Evolutionary conservation across 371 early-diverging fungal species (phyloP).

Genomic region (Mucor plumbeus): DNA sequence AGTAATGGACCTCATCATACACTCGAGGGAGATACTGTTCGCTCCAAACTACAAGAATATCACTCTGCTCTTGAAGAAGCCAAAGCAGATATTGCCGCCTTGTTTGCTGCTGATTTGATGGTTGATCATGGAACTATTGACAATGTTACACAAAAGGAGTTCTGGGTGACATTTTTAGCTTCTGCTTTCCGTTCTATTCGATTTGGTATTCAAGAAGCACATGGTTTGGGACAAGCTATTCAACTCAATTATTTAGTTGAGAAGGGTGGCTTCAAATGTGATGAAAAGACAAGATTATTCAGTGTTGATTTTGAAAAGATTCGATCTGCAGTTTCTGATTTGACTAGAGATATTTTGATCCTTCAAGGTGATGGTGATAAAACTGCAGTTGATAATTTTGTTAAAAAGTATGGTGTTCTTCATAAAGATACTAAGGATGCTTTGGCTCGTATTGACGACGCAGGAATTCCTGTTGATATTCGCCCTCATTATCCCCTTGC

Average conservation of each 20-base stretch:
- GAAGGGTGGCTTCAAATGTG: slow-evolving; percentile 68
- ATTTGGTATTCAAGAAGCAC: slow-evolving; percentile 82
- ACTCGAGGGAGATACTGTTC: slow-evolving; percentile 66
- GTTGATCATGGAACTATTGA: slow-evolving; percentile 67
- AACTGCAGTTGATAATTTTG: slow-evolving; percentile 64
- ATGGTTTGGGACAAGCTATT: slow-evolving; percentile 73
- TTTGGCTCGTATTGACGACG: slow-evolving; percentile 59
- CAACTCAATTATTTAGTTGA: slow-evolving; percentile 79
- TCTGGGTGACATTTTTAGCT: slow-evolving; percentile 81
- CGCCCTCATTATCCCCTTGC: slow-evolving; percentile 53
- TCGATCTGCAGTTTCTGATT: slow-evolving; percentile 63
- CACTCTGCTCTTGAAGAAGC: slow-evolving; percentile 84
- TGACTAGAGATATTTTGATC: slow-evolving; percentile 74
- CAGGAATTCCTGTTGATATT: slow-evolving; percentile 58
- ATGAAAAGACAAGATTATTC: slow-evolving; percentile 52
- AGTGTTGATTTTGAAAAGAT: slow-evolving; percentile 74
- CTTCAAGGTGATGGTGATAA: slow-evolving; percentile 85
- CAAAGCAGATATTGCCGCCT: slow-evolving; percentile 81
- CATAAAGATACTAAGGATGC: slow-evolving; percentile 55
- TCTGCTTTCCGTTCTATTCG: slow-evolving; percentile 83
- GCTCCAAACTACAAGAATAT: slow-evolving; percentile 72
- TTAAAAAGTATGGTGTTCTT: slow-evolving; percentile 63
- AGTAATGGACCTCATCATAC: slow-evolving; percentile 80
- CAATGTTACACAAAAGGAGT: slow-evolving; percentile 63
- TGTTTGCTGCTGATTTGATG: slow-evolving; percentile 76